Conservation (phyloP, 2,329 filamentous ascomycete genomes). For the Bipolaris zeicola region DNA sequence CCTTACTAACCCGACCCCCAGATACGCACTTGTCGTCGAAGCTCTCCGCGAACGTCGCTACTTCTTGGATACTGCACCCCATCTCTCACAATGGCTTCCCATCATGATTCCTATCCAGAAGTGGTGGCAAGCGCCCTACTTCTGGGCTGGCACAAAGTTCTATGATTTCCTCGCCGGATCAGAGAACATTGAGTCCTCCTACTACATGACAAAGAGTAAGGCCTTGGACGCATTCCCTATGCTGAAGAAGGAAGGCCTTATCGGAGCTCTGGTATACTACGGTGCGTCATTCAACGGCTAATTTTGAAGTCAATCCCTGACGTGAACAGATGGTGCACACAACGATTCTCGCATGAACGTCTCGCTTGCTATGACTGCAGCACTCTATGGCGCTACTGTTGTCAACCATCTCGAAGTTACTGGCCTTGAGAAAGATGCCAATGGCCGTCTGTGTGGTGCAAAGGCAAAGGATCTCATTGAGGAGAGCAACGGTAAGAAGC, state of each 20-base stretch:
- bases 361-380: constrained; percentile 83
- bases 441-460: constrained; percentile 75
- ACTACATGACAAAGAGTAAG: constrained; percentile 85
- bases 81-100: constrained; percentile 79
- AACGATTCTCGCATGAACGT: constrained; percentile 95
- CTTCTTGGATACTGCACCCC: constrained; percentile 81
- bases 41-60: constrained; percentile 82
- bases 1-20: constrained; percentile 18
- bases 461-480: constrained; percentile 72
- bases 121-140: constrained; percentile 84
- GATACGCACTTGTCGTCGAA: constrained; percentile 75
- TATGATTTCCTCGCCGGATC: constrained; percentile 86
- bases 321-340: constrained; percentile 73
- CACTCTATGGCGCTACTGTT: constrained; percentile 82
- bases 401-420: constrained; percentile 86
- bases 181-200: constrained; percentile 86
- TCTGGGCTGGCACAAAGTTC: constrained; percentile 77
- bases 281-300: constrained; percentile 51
- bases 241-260: constrained; percentile 77
- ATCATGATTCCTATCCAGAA: constrained; percentile 83
- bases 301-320: constrained; percentile 27
- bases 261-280: constrained; percentile 87
- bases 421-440: constrained; percentile 72
- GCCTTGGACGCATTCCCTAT: constrained; percentile 87
- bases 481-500: constrained; percentile 66